phyloP scores from a whole-genome alignment of 2,329 filamentous ascomycete genomes.

The Monosporascus sp. region DNA sequence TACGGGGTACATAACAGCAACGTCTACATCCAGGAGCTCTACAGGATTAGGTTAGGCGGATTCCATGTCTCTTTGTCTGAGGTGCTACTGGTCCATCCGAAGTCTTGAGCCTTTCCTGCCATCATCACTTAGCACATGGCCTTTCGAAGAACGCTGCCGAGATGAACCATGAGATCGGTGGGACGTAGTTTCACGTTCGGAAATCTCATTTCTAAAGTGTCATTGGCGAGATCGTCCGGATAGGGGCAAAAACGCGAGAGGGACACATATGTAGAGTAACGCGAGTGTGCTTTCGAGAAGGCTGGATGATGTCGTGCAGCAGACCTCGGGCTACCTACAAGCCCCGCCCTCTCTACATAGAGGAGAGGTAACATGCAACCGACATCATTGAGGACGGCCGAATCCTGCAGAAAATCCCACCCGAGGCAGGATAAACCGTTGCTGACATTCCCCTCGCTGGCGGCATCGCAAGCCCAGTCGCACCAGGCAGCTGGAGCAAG shows the following conservation, averaged over 20 bases:
- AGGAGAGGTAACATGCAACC: constrained; percentile 1
- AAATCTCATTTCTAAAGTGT: background rate
- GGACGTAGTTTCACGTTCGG: constrained; percentile 1
- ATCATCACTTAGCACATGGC: constrained; percentile 1
- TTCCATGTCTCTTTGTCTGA: background rate
- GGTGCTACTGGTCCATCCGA: constrained; percentile 5
- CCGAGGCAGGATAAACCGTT: background rate
- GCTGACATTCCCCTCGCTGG: background rate
- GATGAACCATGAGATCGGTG: constrained; percentile 8
- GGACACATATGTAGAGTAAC: background rate
- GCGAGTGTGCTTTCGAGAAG: constrained; percentile 11
- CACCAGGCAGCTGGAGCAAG: background rate
- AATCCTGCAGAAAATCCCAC: background rate
- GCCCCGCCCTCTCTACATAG: constrained; percentile 2
- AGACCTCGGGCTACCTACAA: constrained; percentile 12
- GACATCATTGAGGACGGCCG: background rate
- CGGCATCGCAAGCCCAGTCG: background rate
- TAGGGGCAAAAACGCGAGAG: background rate
- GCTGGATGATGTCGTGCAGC: constrained; percentile 21
- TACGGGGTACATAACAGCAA: background rate
- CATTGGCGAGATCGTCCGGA: constrained; percentile 2
- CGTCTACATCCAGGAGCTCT: too few species aligned
- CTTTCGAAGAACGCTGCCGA: constrained; percentile 4
- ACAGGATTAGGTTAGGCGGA: background rate
- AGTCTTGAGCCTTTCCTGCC: constrained; percentile 3